Evolutionary conservation across 768 basidiomycete species (phyloP), one percentile per base, ranked within the genome.

Genomic region (Russula ochroleuca): DNA sequence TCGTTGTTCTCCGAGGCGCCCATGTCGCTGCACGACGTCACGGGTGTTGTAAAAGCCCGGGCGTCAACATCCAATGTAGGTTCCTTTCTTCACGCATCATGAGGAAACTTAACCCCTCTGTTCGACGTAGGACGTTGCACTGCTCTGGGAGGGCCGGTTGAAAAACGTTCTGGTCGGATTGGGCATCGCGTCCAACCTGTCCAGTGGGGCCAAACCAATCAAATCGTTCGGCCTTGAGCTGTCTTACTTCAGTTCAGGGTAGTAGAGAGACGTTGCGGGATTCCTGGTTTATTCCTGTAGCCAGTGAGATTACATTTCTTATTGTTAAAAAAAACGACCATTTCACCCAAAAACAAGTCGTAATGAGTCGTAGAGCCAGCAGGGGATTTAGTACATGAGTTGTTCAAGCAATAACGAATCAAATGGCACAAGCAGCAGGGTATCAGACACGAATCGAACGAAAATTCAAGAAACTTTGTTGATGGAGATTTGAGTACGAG

Each of bases 101-200:
- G 17, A 35, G 10, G 31, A 4, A 23, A 3, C 23, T 47, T 59
- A 41, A 55, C 62, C 33, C 65, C 52, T 59, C 14, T 41, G 58
- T 28, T 31, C 54, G 10, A 25, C 67, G 31, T 62, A 94, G 94
- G 89, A 94, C 65, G 80, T 98, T 21, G 89, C 95, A 5, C 72
- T 98, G 45, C 83, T 97, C 73, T 98, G 96, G 91, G 93, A 97
- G 76, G 94, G 95, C 15, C 85, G 95, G 23, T 74, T 98, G 69
- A 84, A 87, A 57, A 93, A 94, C 69, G 87, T 94, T 79, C 78
- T 98, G 9, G 85, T 98, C 66, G 90, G 94, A 67, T 73, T 96
- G 33, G 96, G 96, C 6, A 85, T 97, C 17, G 83, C 94, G n/a
- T 92, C 93, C 3, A 92, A 98, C 73, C 80, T 98, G 15, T 85